These are phyloP conservation scores for Mimosa pudica DNA, from an alignment of 306 rosid species.

Conservation along the genomic window DNA sequence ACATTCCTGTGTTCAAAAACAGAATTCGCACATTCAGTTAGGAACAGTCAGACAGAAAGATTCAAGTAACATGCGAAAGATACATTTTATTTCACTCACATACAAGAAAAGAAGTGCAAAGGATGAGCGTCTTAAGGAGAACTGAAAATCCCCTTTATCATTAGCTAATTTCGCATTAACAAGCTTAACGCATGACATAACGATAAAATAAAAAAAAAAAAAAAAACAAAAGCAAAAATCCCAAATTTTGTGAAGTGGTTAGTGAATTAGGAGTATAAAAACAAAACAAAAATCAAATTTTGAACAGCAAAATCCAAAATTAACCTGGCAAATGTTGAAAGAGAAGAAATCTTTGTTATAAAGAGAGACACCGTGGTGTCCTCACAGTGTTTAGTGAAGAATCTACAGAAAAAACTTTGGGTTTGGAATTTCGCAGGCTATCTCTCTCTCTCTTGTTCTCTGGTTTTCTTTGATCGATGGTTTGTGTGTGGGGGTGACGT, in stretches of 20 bases:
- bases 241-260: constrained; percentile 12
- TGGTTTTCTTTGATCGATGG: background rate
- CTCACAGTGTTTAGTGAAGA: background rate
- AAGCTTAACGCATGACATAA: background rate
- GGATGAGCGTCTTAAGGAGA: constrained; percentile 9
- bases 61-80: constrained; percentile 7
- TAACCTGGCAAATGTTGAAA: constrained; percentile 27
- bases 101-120: background rate
- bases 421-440: background rate
- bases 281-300: background rate
- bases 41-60: constrained; percentile 7
- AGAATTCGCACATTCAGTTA: constrained; percentile 22
- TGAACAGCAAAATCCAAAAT: background rate
- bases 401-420: background rate
- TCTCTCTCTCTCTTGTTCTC: background rate
- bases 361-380: background rate
- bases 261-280: background rate
- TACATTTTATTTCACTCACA: background rate
- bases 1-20: constrained; percentile 24
- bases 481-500: constrained; percentile 7
- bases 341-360: background rate
- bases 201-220: background rate
- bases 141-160: background rate
- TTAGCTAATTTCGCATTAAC: background rate
- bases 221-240: background rate